Evolutionary conservation across 805 yeast species (phyloP).

Genomic region (Myxozyma lipomycoides): DNA sequence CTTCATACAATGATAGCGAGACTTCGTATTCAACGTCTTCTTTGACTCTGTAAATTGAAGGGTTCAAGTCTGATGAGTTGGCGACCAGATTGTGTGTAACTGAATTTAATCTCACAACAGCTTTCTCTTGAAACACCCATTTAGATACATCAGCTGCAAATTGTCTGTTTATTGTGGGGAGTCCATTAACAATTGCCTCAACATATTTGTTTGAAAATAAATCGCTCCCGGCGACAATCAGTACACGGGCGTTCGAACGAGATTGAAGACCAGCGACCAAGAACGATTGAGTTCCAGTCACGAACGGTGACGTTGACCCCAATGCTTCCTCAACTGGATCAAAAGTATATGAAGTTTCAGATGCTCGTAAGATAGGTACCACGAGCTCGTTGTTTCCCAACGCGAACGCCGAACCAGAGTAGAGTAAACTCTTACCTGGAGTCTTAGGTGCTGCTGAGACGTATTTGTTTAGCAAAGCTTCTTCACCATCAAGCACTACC

Average conservation of each 20-base stretch:
- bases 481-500: slow-evolving; percentile 30
- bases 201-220: slow-evolving; percentile 46
- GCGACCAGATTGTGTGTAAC: slow-evolving; percentile 53
- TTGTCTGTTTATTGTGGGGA: slow-evolving; percentile 35
- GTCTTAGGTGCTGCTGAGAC: slow-evolving; percentile 26
- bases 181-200: not conserved
- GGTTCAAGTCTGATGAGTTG: slow-evolving; percentile 33
- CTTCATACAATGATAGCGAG: slow-evolving; percentile 43
- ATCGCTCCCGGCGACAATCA: slow-evolving; percentile 73
- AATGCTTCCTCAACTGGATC: slow-evolving; percentile 45
- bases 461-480: slow-evolving; percentile 19
- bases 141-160: slow-evolving; percentile 47
- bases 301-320: slow-evolving; percentile 58
- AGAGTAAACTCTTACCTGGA: slow-evolving; percentile 30
- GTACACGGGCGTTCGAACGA: slow-evolving; percentile 67
- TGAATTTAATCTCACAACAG: slow-evolving; percentile 54
- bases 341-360: slow-evolving; percentile 54
- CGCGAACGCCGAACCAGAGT: slow-evolving; percentile 62
- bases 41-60: slow-evolving; percentile 59
- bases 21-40: slow-evolving; percentile 58
- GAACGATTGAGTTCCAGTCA: slow-evolving; percentile 73
- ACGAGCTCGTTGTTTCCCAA: slow-evolving; percentile 64
- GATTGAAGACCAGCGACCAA: slow-evolving; percentile 77
- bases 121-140: slow-evolving; percentile 74
- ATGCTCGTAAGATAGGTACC: slow-evolving; percentile 65